Evolutionary conservation across 768 basidiomycete genomes (phyloP).

Genomic region (Melanogaster broomeanus): DNA sequence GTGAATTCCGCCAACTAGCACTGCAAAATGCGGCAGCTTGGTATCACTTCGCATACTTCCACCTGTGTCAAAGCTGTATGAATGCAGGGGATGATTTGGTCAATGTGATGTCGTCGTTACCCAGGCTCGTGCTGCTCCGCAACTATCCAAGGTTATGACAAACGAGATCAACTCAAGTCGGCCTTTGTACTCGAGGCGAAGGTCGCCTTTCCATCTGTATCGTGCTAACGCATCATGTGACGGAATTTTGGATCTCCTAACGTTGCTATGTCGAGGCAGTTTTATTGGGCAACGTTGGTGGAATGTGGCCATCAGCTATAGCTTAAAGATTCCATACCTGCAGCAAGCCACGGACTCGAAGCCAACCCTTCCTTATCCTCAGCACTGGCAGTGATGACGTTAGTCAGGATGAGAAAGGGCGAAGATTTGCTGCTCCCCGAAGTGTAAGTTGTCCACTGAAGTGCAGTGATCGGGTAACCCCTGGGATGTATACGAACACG

Average conservation of each 20-base stretch:
- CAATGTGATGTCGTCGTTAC: constrained; percentile 70
- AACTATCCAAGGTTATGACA: constrained; percentile 49
- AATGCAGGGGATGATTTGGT: constrained; percentile 60
- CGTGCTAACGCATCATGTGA: constrained; percentile 35
- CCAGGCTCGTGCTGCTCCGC: constrained; percentile 57
- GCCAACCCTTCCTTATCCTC: constrained; percentile 48
- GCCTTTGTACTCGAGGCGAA: constrained; percentile 63
- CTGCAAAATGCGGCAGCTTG: constrained; percentile 27
- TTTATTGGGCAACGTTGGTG: constrained; percentile 25
- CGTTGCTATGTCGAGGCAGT: constrained; percentile 58
- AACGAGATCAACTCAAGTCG: constrained; percentile 68
- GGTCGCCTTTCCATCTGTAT: constrained; percentile 36
- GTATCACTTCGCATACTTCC: constrained; percentile 31
- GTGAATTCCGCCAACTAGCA: constrained; percentile 29
- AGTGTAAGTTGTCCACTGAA: constrained; percentile 80
- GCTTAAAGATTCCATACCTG: constrained; percentile 25
- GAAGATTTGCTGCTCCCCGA: constrained; percentile 78
- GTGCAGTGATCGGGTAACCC: constrained; percentile 77
- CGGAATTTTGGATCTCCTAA: constrained; percentile 29
- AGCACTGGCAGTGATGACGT: constrained; percentile 29
- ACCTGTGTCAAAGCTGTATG: constrained; percentile 58
- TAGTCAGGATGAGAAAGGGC: constrained; percentile 60
- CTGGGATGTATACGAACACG: constrained; percentile 94
- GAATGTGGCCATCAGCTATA: not conserved
- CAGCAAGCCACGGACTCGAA: constrained; percentile 83